phyloP scores from a whole-genome alignment of 2,329 filamentous ascomycete species.

The Proliferodiscus dingleyae region DNA sequence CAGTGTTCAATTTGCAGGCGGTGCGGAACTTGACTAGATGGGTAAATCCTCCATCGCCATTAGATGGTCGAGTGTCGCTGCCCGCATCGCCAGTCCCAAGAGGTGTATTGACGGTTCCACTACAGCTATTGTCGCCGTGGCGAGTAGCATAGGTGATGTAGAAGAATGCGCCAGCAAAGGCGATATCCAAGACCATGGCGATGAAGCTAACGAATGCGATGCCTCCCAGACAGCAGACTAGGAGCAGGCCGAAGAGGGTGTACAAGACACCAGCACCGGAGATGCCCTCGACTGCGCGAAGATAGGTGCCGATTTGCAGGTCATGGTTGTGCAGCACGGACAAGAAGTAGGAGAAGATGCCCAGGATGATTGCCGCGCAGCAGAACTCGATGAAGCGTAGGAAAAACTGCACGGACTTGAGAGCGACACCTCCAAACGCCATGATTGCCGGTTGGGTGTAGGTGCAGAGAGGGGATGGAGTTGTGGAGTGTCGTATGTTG shows the following conservation, averaged over 20 bases:
- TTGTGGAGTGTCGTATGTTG: neutral
- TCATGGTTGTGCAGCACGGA: conserved; percentile 63
- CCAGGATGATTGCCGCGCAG: conserved; percentile 68
- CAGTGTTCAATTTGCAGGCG: conserved; percentile 73
- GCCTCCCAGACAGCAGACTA: conserved; percentile 77
- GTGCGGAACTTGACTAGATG: conserved; percentile 42
- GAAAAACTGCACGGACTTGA: conserved; percentile 66
- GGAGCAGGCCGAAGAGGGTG: conserved; percentile 62
- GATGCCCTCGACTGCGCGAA: conserved; percentile 73
- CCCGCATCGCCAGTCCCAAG: conserved; percentile 60
- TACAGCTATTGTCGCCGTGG: conserved; percentile 62
- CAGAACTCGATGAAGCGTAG: conserved; percentile 71
- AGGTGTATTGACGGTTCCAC: conserved; percentile 57
- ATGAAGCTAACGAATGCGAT: conserved; percentile 67
- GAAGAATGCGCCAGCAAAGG: conserved; percentile 72
- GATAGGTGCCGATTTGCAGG: conserved; percentile 56
- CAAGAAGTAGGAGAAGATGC: conserved; percentile 81
- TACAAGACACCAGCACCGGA: conserved; percentile 72
- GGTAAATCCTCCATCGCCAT: conserved; percentile 41
- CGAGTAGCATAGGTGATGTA: conserved; percentile 75
- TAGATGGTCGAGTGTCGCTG: conserved; percentile 42
- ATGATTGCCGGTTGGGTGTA: conserved; percentile 37
- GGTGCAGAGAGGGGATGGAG: neutral
- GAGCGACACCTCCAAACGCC: conserved; percentile 54
- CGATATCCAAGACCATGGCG: conserved; percentile 70